Conservation (phyloP, 2,329 filamentous ascomycete species). For the Talaromyces amestolkiae region DNA sequence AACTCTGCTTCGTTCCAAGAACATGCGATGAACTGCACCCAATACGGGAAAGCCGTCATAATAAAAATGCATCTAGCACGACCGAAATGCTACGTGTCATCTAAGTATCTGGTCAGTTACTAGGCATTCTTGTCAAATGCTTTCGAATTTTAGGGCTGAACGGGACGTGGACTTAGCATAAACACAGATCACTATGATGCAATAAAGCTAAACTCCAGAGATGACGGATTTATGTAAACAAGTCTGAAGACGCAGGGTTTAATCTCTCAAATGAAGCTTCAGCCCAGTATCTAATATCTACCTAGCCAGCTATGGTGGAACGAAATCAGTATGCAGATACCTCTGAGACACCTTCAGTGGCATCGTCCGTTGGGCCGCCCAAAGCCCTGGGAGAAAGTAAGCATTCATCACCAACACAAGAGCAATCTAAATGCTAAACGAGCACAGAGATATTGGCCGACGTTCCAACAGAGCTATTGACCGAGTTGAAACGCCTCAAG, state of each 20-base stretch:
- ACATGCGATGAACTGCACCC: background rate
- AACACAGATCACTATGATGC: constrained; percentile 8
- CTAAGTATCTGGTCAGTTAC: background rate
- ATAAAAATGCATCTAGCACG: background rate
- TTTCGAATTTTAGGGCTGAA: background rate
- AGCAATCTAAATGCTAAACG: background rate
- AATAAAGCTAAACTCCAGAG: background rate
- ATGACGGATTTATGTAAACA: background rate
- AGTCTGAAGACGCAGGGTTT: background rate
- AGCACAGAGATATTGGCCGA: constrained; percentile 21
- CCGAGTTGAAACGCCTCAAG: constrained; percentile 74
- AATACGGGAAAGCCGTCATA: background rate
- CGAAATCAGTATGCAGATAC: background rate
- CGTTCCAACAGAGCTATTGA: constrained; percentile 68
- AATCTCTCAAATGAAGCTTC: background rate
- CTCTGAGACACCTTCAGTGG: background rate
- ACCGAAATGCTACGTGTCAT: background rate
- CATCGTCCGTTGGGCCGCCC: constrained; percentile 12
- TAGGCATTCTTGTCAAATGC: background rate
- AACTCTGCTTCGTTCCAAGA: background rate
- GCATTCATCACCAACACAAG: background rate
- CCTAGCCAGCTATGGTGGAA: background rate
- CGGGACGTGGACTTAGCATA: background rate
- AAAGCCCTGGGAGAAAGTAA: constrained; percentile 16
- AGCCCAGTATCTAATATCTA: background rate